phyloP scores from a whole-genome alignment of 2,329 filamentous ascomycete genomes.

The Aspergillus unguis region DNA sequence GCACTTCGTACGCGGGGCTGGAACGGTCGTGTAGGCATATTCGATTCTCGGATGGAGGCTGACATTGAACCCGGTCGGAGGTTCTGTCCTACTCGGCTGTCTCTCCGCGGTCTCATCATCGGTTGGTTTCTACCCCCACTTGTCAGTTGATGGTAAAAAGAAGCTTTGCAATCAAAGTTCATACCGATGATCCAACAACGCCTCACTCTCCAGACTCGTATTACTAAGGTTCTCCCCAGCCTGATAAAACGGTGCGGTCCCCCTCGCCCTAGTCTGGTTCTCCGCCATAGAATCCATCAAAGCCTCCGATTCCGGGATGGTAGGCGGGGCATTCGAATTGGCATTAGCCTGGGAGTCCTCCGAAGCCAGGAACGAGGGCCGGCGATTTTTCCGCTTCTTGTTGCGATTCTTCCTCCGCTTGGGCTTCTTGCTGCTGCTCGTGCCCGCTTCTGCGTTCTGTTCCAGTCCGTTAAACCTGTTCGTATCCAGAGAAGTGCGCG shows the following conservation, averaged over 20 bases:
- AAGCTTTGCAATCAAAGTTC: conserved; percentile 12
- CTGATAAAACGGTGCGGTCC: conserved; percentile 52
- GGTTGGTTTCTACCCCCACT: conserved; percentile 52
- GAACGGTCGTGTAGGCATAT: conserved; percentile 30
- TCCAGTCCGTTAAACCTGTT: too few species aligned
- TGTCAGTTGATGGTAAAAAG: too few species aligned
- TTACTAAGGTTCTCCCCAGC: conserved; percentile 65
- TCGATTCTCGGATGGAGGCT: conserved; percentile 45
- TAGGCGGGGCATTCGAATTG: conserved; percentile 52
- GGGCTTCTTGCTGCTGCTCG: conserved; percentile 17
- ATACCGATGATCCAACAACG: conserved; percentile 80
- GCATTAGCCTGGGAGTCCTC: conserved; percentile 51
- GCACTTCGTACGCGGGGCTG: conserved; percentile 29
- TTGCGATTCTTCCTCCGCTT: conserved; percentile 66
- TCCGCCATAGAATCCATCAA: conserved; percentile 27
- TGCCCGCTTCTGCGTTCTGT: too few species aligned
- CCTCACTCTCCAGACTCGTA: conserved; percentile 86
- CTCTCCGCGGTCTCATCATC: conserved; percentile 62
- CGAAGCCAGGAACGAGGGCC: conserved; percentile 73
- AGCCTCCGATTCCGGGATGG: conserved; percentile 35
- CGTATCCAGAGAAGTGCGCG: neutral
- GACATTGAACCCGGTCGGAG: conserved; percentile 36
- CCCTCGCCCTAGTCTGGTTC: conserved; percentile 25
- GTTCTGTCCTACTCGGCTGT: conserved; percentile 43
- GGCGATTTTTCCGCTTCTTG: conserved; percentile 74